Percentiles rank a stretch among this genome's conserved stretches.
phyloP scores from a whole-genome alignment of 305 asterid species.

The Rubia balearica region DNA sequence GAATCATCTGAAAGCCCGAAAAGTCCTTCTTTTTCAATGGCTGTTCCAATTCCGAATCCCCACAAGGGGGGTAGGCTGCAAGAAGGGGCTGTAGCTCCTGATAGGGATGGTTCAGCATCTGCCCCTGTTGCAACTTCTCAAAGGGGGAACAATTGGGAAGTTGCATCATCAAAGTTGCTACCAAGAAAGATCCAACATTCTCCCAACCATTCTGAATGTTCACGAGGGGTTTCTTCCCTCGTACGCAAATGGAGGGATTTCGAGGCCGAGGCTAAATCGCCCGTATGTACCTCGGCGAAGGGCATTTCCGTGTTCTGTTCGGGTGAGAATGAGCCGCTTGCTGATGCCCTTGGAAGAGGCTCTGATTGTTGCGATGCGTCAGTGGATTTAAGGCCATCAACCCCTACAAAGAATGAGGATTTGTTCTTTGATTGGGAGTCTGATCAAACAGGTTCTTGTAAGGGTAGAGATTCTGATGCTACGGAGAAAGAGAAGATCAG shows the following conservation, averaged over 20 bases:
- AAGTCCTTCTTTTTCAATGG: not conserved
- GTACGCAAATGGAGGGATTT: constrained; percentile 66
- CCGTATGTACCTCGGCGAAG: constrained; percentile 14
- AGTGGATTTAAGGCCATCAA: constrained; percentile 19
- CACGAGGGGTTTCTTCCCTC: constrained; percentile 69
- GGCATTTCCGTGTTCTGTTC: constrained; percentile 16
- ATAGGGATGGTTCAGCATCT: not conserved
- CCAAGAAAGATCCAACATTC: not conserved
- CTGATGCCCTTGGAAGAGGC: constrained; percentile 5
- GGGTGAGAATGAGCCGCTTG: constrained; percentile 12
- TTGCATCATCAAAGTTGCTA: not conserved
- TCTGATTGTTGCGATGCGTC: constrained; percentile 24
- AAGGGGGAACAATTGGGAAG: constrained; percentile 5
- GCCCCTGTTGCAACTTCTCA: constrained; percentile 6
- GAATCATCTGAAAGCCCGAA: not conserved
- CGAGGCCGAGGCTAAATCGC: constrained; percentile 41
- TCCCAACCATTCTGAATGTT: constrained; percentile 10
- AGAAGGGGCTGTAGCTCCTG: not conserved
- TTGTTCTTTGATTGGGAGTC: constrained; percentile 56
- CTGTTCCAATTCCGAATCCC: not conserved
- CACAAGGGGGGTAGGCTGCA: not conserved
- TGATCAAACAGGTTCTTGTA: constrained; percentile 37
- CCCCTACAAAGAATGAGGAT: constrained; percentile 33
- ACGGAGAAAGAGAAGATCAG: constrained; percentile 59
- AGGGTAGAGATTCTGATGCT: constrained; percentile 45